Base-by-base conservation (phyloP, 2,329 filamentous ascomycete species). In the Paraphaeosphaeria sporulosa region DNA sequence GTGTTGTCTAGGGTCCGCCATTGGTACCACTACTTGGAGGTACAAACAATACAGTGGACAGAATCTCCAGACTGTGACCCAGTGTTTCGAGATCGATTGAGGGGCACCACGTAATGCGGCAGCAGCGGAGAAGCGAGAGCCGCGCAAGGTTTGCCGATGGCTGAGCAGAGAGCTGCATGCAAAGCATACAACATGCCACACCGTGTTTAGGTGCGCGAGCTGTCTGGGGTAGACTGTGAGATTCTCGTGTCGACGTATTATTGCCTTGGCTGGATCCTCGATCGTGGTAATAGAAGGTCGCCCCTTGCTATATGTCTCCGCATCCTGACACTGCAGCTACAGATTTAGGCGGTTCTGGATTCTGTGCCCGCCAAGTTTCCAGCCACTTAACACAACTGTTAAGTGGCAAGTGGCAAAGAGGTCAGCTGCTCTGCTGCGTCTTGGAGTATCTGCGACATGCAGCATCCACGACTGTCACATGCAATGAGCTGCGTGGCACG, bases 121-220 rank as follows among this genome's bases (percentile, higher is more conserved):
- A 42, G 40, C 55, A 25, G 60, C 62, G 66, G 64, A 66, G 63
- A 62, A 59, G 59, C 60, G 57, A 57, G 44, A 52, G 43, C 60
- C 49, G 57, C 19, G 55, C 60, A 63, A 48, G 58, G 50, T 52
- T 50, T 61, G 60, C 62, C 58, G 55, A 59, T 65, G 55, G 55
- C 27, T 38, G 49, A 47, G 38, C 60, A 58, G 54, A 59, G 10
- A 60, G 49, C 60, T 63, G 66, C 66, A 69, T 70, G 68, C 68
- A 71, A 65, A 63, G 66, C 69, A 72, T 69, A 65, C 64, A 51
- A 63, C 42, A 65, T 66, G 58, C 56, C 48, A 60, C 57, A 46
- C 49, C 47, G 46, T 62, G 50, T 50, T 48, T 48, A 63, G 60
- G 49, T 57, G 60, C 57, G 58, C 58, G 64, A 63, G 57, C 58